Conservation (phyloP, 169 alveolate species). For the Plasmodium falciparum region DNA sequence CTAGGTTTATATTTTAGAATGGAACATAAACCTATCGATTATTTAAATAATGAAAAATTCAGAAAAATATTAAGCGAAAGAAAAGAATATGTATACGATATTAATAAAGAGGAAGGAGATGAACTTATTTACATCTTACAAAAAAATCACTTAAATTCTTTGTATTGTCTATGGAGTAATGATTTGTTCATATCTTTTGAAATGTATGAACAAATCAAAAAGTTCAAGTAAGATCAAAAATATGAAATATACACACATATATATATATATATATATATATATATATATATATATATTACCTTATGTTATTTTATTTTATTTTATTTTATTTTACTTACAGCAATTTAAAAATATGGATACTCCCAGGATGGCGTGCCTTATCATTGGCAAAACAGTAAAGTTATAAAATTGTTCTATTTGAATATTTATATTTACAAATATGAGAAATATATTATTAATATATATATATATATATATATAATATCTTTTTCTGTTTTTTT, state of each 20-base stretch:
- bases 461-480: slow-evolving; percentile 9
- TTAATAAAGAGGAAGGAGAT: slow-evolving; percentile 68
- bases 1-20: slow-evolving; percentile 43
- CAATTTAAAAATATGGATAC: slow-evolving; percentile 63
- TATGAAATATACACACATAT: too few species aligned
- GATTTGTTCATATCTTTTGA: slow-evolving; percentile 66
- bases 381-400: slow-evolving; percentile 56
- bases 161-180: slow-evolving; percentile 71
- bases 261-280: not conserved
- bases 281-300: not conserved
- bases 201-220: slow-evolving; percentile 57
- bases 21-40: slow-evolving; percentile 52
- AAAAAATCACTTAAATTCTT: slow-evolving; percentile 54
- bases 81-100: slow-evolving; percentile 10
- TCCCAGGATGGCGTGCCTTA: slow-evolving; percentile 76
- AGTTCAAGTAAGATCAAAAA: slow-evolving; percentile 22
- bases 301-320: not conserved
- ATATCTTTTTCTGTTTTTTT: not conserved
- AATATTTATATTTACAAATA: not conserved
- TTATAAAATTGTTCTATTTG: not conserved
- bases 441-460: not conserved
- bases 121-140: slow-evolving; percentile 37
- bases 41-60: slow-evolving; percentile 38
- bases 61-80: slow-evolving; percentile 36
- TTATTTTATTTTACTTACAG: slow-evolving; percentile 8